These are phyloP conservation scores for Trichosporon coremiiforme DNA, from an alignment of 1,284 basidiomycete species.

Conservation along the genomic window DNA sequence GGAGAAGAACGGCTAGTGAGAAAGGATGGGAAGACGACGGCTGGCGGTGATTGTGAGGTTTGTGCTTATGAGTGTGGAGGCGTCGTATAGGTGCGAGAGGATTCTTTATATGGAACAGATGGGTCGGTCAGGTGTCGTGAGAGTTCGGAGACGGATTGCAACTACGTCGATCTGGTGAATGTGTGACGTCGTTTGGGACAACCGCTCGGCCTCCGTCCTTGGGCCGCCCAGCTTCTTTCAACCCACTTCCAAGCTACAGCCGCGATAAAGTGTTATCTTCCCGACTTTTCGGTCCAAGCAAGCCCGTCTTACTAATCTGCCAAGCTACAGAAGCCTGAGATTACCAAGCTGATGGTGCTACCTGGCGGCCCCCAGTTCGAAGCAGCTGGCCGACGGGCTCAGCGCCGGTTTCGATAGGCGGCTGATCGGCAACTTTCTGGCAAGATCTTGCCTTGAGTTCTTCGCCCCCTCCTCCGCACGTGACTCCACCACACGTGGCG, in stretches of 20 bases:
- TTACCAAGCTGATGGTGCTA: neutral
- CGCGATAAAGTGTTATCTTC: neutral
- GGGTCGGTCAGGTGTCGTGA: neutral
- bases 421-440: conserved; percentile 7
- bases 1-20: neutral
- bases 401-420: neutral
- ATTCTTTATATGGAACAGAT: neutral
- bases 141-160: neutral
- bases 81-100: neutral
- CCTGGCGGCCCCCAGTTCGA: neutral
- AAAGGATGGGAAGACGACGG: neutral
- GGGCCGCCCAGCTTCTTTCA: too few relatives aligned
- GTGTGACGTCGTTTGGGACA: neutral
- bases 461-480: neutral
- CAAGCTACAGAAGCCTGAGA: neutral
- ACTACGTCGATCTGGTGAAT: neutral
- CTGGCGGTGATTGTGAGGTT: neutral
- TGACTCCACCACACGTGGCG: neutral
- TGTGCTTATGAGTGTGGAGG: neutral
- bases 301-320: neutral
- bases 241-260: neutral
- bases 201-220: too few relatives aligned
- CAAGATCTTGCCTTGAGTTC: neutral
- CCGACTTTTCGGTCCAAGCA: neutral
- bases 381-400: neutral